Conservation (phyloP, 2,329 filamentous ascomycete genomes). For the Botrytis pseudocinerea region DNA sequence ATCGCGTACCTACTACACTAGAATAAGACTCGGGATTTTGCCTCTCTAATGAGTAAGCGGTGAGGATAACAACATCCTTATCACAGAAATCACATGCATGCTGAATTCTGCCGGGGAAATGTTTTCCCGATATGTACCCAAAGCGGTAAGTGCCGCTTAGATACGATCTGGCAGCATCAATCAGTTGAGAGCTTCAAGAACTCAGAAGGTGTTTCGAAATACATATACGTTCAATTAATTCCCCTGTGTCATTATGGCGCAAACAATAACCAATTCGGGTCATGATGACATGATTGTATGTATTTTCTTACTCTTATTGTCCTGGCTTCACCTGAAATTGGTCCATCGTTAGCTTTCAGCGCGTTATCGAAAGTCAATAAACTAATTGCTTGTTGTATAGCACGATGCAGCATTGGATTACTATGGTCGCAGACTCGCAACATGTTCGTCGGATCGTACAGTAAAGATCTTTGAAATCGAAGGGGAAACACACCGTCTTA, state of each 20-base stretch:
- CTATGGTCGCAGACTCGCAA: conserved; percentile 93
- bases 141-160: conserved; percentile 19
- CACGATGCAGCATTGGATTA: conserved; percentile 99
- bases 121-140: conserved; percentile 1
- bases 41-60: not conserved
- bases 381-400: conserved; percentile 48
- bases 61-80: not conserved
- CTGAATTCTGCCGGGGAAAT: not conserved
- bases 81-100: not conserved
- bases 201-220: not conserved
- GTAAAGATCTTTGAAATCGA: conserved; percentile 99
- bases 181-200: not conserved
- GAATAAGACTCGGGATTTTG: not conserved
- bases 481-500: conserved; percentile 82
- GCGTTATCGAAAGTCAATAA: not conserved
- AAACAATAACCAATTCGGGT: conserved; percentile 80
- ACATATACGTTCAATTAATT: conserved; percentile 20
- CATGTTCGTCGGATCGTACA: conserved; percentile 95
- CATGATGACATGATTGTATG: conserved; percentile 99
- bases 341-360: not conserved
- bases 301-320: not conserved
- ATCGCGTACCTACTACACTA: not conserved
- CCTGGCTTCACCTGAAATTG: not conserved
- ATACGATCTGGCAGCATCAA: conserved; percentile 24
- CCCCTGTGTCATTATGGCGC: conserved; percentile 53